Evolutionary conservation across 2,329 filamentous ascomycete genomes (phyloP), one percentile per base, ranked within the genome.

Genomic region (Fusarium bactridioides): DNA sequence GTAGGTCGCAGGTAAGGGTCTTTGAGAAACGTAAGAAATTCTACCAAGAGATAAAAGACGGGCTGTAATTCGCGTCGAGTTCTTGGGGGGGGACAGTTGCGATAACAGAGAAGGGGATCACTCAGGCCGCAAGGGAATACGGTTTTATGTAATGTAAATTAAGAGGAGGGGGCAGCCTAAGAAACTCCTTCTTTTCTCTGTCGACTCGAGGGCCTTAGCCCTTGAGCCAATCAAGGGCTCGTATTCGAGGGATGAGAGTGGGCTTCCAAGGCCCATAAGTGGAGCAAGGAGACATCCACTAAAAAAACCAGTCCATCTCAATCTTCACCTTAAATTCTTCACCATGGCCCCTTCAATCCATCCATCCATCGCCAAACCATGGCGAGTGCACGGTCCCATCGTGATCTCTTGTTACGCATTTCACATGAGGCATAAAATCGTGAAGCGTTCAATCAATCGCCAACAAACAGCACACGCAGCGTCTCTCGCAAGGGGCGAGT

Each of bases 111-210:
- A 77, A 74, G 76, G 74, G 79, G 79, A 78, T 73, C 77, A 69
- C 68, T 70, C 75, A 76, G 78, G 79, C 74, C 66, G 65, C 65
- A 69, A 69, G 66, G 66, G 66, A 69, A 69, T 69, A 69, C 66
- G 66, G 66, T 81, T 82, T 82, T 82, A 82, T 81, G 80, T 82
- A 82, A 81, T 81, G 78, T 79, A 76, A 81, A 80, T 79, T 79
- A 77, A 64, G 64, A 77, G 47, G 75, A 77, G 76, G 75, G 75
- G 73, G 75, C 75, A 63, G 71, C 72, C 72, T 75, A 72, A 61
- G 67, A 62, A 64, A 53, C 61, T 69, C 67, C 65, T 74, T 74
- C 61, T 74, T 74, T 73, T 69, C 65, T 74, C 61, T 53, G 67
- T 60, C 55, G 44, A 53, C 59, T 67, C 41, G 61, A 74, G 72